Base-by-base conservation (phyloP, 1,284 basidiomycete species). In the Cutaneotrichosporon sp. region DNA sequence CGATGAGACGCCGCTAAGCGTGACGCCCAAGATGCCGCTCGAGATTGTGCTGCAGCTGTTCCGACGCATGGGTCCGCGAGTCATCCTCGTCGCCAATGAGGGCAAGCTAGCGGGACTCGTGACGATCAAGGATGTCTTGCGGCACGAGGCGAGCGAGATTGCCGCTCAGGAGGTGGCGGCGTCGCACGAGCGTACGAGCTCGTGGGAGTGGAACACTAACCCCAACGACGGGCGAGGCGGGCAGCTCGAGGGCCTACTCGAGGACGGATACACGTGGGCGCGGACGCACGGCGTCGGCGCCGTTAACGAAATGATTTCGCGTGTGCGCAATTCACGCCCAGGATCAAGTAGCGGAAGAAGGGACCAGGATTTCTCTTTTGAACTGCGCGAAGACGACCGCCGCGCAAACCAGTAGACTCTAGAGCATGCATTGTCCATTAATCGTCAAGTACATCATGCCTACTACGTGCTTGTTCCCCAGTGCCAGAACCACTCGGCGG, bases 11-110 rank as follows among this genome's bases (percentile, higher is more conserved):
- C 91, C 93, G 1, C 80, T 98, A 56, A 90, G 87, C 0, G 93
- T 97, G 2, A 87, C 90, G n/a, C 87, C 91, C 1, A 87, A 88
- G 61, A 82, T 97, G 57, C 90, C 92, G 1, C 78, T 98, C 38
- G 94, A 98, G 74, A 93, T 97, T 52, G 91, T 94, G 12, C 90
- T 97, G 85, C 89, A 96, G 69, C 76, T 97, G 23, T 97, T 97
- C 79, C 88, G 92, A 66, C 82, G 90, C 46, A 88, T 97, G 85
- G 93, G 94, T 0, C 96, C 96, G 1, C 85, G 93, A 15, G 89
- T 96, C 14, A 92, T 98, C 55, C 80, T 98, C 5, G 90, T 98
- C 1, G 87, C 91, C 67, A 83, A 88, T 53, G 83, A 85, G 63
- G 94, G 94, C 12, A 76, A 79, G 38, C 79, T 99, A 3, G 83